These are phyloP conservation scores for Cronartium ribicola DNA, from an alignment of 1,284 basidiomycete species.

Conservation along the genomic window DNA sequence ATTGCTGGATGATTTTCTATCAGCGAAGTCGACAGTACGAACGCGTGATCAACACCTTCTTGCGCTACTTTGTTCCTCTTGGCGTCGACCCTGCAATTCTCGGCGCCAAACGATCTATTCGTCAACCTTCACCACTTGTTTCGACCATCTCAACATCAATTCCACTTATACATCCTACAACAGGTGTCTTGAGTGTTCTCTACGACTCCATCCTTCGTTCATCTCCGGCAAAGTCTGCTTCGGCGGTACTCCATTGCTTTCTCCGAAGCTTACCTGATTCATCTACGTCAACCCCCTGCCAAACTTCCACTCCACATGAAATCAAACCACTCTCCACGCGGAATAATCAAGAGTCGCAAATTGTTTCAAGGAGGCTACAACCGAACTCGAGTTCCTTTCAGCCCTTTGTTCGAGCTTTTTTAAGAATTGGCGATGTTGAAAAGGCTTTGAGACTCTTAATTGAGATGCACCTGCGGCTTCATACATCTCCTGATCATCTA, in stretches of 20 bases:
- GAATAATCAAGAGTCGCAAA: not conserved
- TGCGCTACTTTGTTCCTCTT: conserved; percentile 38
- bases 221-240: conserved; percentile 18
- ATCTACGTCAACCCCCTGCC: not conserved
- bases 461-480: conserved; percentile 27
- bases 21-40: conserved; percentile 27
- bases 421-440: conserved; percentile 35
- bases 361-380: conserved; percentile 1
- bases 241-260: conserved; percentile 17
- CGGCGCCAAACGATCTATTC: not conserved
- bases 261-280: conserved; percentile 23
- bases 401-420: conserved; percentile 28
- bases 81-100: conserved; percentile 31
- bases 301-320: not conserved
- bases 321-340: not conserved
- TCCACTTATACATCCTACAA: conserved; percentile 35
- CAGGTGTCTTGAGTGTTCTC: conserved; percentile 36
- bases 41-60: conserved; percentile 36
- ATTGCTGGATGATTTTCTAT: conserved; percentile 42
- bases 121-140: conserved; percentile 3
- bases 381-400: conserved; percentile 35
- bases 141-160: not conserved
- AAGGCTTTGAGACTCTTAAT: conserved; percentile 26
- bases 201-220: conserved; percentile 35
- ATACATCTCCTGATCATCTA: not conserved